phyloP scores from a whole-genome alignment of 2,329 filamentous ascomycete genomes.

The Hymenoscyphus fructigenus region DNA sequence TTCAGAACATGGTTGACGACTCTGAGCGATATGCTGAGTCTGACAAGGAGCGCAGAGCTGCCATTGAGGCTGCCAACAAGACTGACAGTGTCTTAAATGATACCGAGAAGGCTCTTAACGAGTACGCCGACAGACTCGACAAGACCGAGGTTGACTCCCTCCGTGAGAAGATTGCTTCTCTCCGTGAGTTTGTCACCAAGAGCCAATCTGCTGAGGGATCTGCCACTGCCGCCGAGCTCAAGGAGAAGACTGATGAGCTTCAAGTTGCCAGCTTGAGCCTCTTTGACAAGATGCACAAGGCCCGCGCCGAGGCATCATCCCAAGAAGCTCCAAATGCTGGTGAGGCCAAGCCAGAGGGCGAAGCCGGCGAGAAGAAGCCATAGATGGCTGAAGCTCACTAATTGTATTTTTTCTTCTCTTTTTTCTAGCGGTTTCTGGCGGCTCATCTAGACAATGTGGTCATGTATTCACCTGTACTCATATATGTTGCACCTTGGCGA shows the following conservation, averaged over 20 bases:
- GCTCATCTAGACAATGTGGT: conserved; percentile 37
- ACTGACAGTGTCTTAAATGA: conserved; percentile 96
- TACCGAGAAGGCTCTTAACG: conserved; percentile 96
- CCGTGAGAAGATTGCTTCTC: conserved; percentile 84
- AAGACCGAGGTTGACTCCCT: conserved; percentile 93
- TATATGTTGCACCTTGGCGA: conserved; percentile 37
- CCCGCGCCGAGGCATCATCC: conserved; percentile 64
- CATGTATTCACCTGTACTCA: conserved; percentile 37
- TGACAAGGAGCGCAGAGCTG: conserved; percentile 94
- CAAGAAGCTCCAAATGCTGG: conserved; percentile 48
- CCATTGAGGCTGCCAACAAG: conserved; percentile 96
- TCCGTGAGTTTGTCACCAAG: conserved; percentile 90
- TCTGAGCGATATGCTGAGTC: conserved; percentile 93
- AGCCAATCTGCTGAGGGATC: conserved; percentile 88
- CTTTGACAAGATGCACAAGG: conserved; percentile 99
- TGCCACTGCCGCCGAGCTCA: conserved; percentile 87
- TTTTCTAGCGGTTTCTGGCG: conserved; percentile 32
- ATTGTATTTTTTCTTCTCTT: conserved; percentile 21
- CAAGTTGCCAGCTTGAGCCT: conserved; percentile 93
- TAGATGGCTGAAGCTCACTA: conserved; percentile 42
- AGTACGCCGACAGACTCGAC: conserved; percentile 93
- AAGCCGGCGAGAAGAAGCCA: conserved; percentile 65
- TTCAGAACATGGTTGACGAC: conserved; percentile 95
- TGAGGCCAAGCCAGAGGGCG: conserved; percentile 60
- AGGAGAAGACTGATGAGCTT: conserved; percentile 98